Conservation (phyloP, 257 asterid genomes). For the Solanum arcanum region DNA sequence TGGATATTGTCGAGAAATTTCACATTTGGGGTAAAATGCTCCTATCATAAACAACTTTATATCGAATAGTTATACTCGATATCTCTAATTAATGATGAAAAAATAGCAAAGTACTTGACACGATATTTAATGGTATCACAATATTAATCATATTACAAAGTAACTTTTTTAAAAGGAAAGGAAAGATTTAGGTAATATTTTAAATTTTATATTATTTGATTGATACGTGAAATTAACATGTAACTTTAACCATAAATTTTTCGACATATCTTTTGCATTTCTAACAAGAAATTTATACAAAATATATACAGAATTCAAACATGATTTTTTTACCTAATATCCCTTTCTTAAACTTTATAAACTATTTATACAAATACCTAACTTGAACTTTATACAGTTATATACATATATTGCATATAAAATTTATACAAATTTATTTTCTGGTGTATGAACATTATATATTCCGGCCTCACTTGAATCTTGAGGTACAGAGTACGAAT, state of each 20-base stretch:
- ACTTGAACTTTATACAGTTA: background rate
- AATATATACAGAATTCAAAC: background rate
- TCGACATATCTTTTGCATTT: background rate
- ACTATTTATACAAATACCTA: background rate
- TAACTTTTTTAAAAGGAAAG: background rate
- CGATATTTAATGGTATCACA: background rate
- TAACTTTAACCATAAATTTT: background rate
- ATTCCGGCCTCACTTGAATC: background rate
- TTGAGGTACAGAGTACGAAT: background rate
- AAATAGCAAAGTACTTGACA: background rate
- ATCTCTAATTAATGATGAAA: background rate
- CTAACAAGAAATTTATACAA: background rate
- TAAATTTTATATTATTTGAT: background rate
- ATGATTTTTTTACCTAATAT: background rate
- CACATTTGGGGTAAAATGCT: too few species aligned
- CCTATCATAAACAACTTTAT: background rate
- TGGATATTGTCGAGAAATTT: too few species aligned
- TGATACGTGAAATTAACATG: background rate
- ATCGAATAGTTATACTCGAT: rapidly evolving
- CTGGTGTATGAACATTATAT: background rate
- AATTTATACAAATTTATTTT: background rate
- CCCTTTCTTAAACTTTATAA: background rate
- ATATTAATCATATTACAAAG: background rate
- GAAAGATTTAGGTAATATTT: background rate
- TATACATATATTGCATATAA: background rate